Percentiles rank a stretch among this genome's conserved stretches.
These are phyloP conservation scores for Pigoraptor vietnamica DNA, from an alignment of 78 protist genomes.

Conservation along the genomic window DNA sequence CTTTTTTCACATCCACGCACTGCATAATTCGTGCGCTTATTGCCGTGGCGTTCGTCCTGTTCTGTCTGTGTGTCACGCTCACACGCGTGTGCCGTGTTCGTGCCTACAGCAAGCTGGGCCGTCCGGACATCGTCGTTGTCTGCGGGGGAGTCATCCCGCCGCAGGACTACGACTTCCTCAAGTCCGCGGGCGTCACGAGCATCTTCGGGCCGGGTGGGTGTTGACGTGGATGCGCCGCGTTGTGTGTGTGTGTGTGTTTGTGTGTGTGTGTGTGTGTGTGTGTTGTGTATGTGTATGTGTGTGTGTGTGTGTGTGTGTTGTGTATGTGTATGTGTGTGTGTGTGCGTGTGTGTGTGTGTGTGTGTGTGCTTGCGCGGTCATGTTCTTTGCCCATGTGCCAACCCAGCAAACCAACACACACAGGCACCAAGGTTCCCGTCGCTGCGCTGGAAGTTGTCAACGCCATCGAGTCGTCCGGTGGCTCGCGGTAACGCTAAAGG, in stretches of 20 bases:
- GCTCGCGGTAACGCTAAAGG: no score
- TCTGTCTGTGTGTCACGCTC: not conserved
- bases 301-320: not conserved
- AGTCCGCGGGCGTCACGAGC: constrained; percentile 72
- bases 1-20: no score
- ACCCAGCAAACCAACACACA: not conserved
- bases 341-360: not conserved
- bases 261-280: not conserved
- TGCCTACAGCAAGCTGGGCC: constrained; percentile 18
- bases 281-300: not conserved
- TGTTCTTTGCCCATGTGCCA: not conserved
- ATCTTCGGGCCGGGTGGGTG: constrained; percentile 96
- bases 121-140: constrained; percentile 69
- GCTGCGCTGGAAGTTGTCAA: no score
- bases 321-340: not conserved
- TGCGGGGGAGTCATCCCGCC: constrained; percentile 95
- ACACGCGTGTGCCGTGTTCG: not conserved
- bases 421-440: not conserved
- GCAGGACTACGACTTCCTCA: constrained; percentile 84
- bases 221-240: no score
- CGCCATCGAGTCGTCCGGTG: no score
- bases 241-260: not conserved
- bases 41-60: not conserved
- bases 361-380: not conserved
- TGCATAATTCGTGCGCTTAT: not conserved